Percentiles rank a stretch among this genome's conserved stretches.
These are phyloP conservation scores for Knoxdaviesia proteae DNA, from an alignment of 2,329 filamentous ascomycete genomes.

Conservation along the genomic window DNA sequence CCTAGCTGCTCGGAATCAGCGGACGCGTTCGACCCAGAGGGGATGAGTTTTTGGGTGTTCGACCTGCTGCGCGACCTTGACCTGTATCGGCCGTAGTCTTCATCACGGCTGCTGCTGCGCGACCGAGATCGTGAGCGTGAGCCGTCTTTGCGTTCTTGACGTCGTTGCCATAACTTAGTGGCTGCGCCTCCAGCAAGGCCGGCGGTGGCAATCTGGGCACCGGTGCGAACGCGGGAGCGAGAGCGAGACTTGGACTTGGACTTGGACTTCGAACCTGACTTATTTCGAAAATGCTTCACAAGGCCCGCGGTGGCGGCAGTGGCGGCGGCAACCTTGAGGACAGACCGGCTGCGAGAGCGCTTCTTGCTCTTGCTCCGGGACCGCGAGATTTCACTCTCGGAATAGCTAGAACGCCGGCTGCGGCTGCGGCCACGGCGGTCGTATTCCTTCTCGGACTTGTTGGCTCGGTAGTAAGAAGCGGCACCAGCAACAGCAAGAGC, in stretches of 20 bases:
- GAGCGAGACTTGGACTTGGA: slow-evolving; percentile 21
- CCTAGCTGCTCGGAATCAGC: slow-evolving; percentile 43
- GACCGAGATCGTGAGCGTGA: slow-evolving; percentile 15
- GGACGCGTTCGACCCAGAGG: slow-evolving; percentile 22
- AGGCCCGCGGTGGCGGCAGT: slow-evolving; percentile 36
- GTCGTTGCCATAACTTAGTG: slow-evolving; percentile 25
- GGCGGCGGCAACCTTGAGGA: slow-evolving; percentile 36
- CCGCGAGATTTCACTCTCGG: slow-evolving; percentile 7
- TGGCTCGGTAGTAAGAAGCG: slow-evolving; percentile 40
- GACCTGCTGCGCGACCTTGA: slow-evolving; percentile 26
- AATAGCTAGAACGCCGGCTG: slow-evolving; percentile 23
- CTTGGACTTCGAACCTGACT: slow-evolving; percentile 10
- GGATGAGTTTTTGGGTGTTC: slow-evolving; percentile 22
- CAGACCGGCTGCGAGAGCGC: slow-evolving; percentile 13
- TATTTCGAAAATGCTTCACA: slow-evolving; percentile 29
- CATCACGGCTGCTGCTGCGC: slow-evolving; percentile 5
- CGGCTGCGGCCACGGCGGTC: slow-evolving; percentile 26
- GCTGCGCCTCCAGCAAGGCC: slow-evolving; percentile 39
- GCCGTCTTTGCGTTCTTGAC: slow-evolving; percentile 21
- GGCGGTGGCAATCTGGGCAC: slow-evolving; percentile 38
- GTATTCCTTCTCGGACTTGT: slow-evolving; percentile 39
- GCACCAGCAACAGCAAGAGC: slow-evolving; percentile 44
- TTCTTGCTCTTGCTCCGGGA: slow-evolving; percentile 9
- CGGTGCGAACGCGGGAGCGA: slow-evolving; percentile 17
- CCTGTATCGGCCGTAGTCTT: no score